Conservation (phyloP, 139 green algal species). For the Nannochloris sp. region DNA sequence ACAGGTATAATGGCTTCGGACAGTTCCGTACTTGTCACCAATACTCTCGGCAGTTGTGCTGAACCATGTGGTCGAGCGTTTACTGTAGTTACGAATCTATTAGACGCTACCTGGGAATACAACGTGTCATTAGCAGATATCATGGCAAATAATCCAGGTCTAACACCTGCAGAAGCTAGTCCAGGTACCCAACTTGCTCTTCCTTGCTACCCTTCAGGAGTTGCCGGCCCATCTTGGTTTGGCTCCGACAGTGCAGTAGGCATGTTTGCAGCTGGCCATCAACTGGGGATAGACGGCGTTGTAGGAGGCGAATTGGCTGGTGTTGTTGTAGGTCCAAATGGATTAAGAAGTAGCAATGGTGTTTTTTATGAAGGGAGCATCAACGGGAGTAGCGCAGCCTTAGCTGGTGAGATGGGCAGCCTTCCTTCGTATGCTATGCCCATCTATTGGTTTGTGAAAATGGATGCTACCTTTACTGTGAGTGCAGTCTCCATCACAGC, state of each 20-base stretch:
- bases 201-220: constrained; percentile 13
- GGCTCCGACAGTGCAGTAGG: neutral
- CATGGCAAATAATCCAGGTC: constrained; percentile 9
- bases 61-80: constrained; percentile 4
- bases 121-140: constrained; percentile 25
- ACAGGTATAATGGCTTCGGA: neutral
- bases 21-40: constrained; percentile 26
- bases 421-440: no score
- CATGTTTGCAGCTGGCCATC: constrained; percentile 19
- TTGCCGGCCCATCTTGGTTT: no score
- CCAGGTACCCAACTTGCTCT: neutral
- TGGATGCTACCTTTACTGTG: constrained; percentile 2
- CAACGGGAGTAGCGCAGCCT: neutral
- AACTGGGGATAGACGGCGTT: neutral
- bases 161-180: neutral
- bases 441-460: constrained; percentile 26
- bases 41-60: constrained; percentile 21
- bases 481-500: constrained; percentile 6
- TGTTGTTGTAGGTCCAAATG: constrained; percentile 2
- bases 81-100: constrained; percentile 15
- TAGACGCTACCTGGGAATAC: constrained; percentile 8
- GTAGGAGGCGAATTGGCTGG: constrained; percentile 5
- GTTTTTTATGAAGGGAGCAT: neutral
- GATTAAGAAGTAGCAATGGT: neutral
- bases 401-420: no score